phyloP scores from a whole-genome alignment of 371 early-diverging fungal genomes.

The Mortierella sp. region DNA sequence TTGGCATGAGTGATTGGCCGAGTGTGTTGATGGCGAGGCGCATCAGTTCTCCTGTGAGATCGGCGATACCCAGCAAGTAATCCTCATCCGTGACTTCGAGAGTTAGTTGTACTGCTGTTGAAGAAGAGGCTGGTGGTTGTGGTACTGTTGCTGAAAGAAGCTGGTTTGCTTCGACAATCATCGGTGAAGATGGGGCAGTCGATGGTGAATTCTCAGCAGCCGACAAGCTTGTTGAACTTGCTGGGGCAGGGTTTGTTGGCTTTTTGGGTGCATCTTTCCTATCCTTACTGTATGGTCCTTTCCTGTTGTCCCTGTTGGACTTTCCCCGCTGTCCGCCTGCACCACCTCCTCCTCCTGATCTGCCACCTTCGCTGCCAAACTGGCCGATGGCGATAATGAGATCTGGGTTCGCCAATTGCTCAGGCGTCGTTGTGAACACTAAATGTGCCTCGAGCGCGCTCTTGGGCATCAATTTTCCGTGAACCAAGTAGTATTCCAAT shows the following conservation, averaged over 20 bases:
- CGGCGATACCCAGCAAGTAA: slow-evolving; percentile 76
- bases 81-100: slow-evolving; percentile 65
- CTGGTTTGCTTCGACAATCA: not conserved
- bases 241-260: not conserved
- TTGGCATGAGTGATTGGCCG: slow-evolving; percentile 42
- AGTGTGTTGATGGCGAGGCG: slow-evolving; percentile 70
- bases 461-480: slow-evolving; percentile 63
- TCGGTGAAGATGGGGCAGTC: not conserved
- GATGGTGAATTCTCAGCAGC: not conserved
- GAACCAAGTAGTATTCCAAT: slow-evolving; percentile 67
- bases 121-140: not conserved
- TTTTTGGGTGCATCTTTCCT: slow-evolving; percentile 5
- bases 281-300: slow-evolving; percentile 31
- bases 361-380: slow-evolving; percentile 25
- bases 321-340: slow-evolving; percentile 39
- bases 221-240: not conserved
- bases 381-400: slow-evolving; percentile 37
- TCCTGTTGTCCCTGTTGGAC: slow-evolving; percentile 50
- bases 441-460: slow-evolving; percentile 65
- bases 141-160: not conserved
- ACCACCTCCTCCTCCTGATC: slow-evolving; percentile 17
- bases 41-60: slow-evolving; percentile 84
- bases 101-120: slow-evolving; percentile 17
- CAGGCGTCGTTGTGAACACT: slow-evolving; percentile 35
- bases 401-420: slow-evolving; percentile 38